Conservation (phyloP, 1,284 basidiomycete species). For the Ganoderma lucidum region DNA sequence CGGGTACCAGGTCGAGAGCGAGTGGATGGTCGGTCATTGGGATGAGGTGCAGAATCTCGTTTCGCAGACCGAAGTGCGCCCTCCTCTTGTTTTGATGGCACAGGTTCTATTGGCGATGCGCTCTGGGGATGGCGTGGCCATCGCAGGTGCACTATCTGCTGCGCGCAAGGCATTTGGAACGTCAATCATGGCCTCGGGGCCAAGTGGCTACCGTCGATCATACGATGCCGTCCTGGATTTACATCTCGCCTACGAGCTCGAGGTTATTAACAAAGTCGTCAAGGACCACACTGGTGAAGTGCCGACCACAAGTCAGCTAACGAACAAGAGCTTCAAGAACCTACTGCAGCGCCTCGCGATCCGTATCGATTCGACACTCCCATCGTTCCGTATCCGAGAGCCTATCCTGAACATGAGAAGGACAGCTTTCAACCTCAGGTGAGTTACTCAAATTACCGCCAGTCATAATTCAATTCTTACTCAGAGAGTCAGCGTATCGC, state of each 20-base stretch:
- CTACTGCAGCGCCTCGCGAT: conserved; percentile 60
- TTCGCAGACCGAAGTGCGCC: conserved; percentile 54
- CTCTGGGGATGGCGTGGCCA: conserved; percentile 53
- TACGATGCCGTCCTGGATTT: conserved; percentile 91
- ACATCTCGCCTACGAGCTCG: conserved; percentile 90
- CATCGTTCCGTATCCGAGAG: conserved; percentile 93
- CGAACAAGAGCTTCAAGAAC: conserved; percentile 29
- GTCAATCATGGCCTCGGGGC: conserved; percentile 83
- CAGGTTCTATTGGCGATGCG: conserved; percentile 86
- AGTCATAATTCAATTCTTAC: background rate
- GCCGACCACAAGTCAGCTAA: conserved; percentile 8
- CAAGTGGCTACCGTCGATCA: conserved; percentile 82
- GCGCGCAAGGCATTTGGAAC: conserved; percentile 85
- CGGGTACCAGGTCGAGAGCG: conserved; percentile 92
- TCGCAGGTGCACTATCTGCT: conserved; percentile 61
- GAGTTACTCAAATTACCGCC: conserved; percentile 8
- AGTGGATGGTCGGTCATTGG: conserved; percentile 97
- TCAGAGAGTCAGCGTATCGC: background rate
- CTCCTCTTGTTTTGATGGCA: conserved; percentile 81
- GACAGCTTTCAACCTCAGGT: conserved; percentile 85
- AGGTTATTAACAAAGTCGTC: conserved; percentile 70
- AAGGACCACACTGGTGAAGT: conserved; percentile 28
- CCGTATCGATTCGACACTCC: conserved; percentile 84
- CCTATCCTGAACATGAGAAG: conserved; percentile 91
- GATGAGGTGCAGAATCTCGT: conserved; percentile 75